phyloP scores from a whole-genome alignment of 192 early-diverging fungal genomes.

The Gaertneriomyces semiglobifer region DNA sequence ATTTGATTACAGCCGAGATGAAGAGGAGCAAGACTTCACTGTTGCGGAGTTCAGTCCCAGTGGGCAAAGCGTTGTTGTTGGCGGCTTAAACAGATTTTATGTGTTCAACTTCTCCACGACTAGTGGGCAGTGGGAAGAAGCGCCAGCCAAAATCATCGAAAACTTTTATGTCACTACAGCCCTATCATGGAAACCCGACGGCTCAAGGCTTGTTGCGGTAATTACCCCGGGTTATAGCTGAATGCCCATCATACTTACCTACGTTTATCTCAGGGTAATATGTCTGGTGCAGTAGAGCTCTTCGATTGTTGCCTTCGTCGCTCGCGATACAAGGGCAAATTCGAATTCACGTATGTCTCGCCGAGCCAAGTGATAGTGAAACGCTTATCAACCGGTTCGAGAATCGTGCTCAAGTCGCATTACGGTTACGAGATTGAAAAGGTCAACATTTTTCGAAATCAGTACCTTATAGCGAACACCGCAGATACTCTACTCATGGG shows the following conservation, averaged over 20 bases:
- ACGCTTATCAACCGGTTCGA: conserved; percentile 59
- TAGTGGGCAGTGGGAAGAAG: conserved; percentile 55
- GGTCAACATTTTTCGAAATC: conserved; percentile 68
- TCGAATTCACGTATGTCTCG: conserved; percentile 66
- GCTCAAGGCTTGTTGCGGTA: conserved; percentile 54
- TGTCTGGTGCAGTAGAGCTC: conserved; percentile 57
- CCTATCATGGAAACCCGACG: conserved; percentile 63
- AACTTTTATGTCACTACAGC: conserved; percentile 60
- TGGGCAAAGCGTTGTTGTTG: conserved; percentile 57
- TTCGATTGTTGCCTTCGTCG: conserved; percentile 65
- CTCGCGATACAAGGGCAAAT: conserved; percentile 65
- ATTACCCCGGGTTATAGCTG: background rate
- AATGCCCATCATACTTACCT: background rate
- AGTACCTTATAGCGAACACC: conserved; percentile 62
- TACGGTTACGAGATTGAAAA: conserved; percentile 67
- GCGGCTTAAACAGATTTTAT: conserved; percentile 56
- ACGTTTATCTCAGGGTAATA: conserved; percentile 40
- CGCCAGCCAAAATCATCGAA: conserved; percentile 52
- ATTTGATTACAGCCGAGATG: conserved; percentile 57
- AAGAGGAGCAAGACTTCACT: conserved; percentile 55
- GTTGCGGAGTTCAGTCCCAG: conserved; percentile 51
- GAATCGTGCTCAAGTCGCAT: conserved; percentile 64
- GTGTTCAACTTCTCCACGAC: conserved; percentile 52
- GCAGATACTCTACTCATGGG: conserved; percentile 62
- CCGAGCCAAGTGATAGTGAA: conserved; percentile 68